Evolutionary conservation across 2,329 filamentous ascomycete genomes (phyloP), one percentile per base, ranked within the genome.

Genomic region (Scopulariopsis brevicaulis): DNA sequence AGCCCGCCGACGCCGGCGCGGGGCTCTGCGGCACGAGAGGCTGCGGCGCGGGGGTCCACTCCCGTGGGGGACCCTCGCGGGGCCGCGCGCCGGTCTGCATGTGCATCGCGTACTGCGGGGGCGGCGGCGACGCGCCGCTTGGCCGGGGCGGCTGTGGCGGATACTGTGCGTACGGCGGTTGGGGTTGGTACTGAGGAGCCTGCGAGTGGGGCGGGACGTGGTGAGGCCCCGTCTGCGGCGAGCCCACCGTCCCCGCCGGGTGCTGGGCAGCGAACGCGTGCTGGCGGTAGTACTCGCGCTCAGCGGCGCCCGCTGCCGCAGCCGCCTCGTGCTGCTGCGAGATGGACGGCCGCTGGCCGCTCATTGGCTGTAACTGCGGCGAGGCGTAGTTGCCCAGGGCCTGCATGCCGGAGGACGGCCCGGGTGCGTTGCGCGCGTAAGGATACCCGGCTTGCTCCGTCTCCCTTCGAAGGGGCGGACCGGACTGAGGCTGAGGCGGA

Each of bases 91-190:
- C 66, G 28, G 28, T 32, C 24, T 74, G 64, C n/a, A 72, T 70
- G 64, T 83, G 79, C 11, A 72, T 66, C 0, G 74, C 70, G 59
- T 83, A 84, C 62, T 82, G 81, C 22, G 77, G 74, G n/a, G 77
- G 74, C n/a, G 80, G 76, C 7, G 79, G 78, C n/a, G 74, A 73
- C 24, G 72, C 71, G 15, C 59, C 71, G 69, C 67, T 12, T 24
- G 46, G 64, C 62, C 75, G 75, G 3, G 68, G 64, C 35, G 70
- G 64, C 43, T 73, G 73, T 6, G 65, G 66, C 6, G 71, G 72
- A 55, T 75, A 78, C 10, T 74, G 66, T 60, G 61, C 40, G 57
- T 80, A 80, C 3, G 71, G 69, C 1, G 70, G 63, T 60, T 77
- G 76, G 14, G 73, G 62, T 58, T 76, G 73, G 60, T 80, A 78